Percentiles rank a stretch among this genome's conserved stretches.
Conservation (phyloP, 2,329 filamentous ascomycete species). For the Stagonosporopsis cucurbitacearum region DNA sequence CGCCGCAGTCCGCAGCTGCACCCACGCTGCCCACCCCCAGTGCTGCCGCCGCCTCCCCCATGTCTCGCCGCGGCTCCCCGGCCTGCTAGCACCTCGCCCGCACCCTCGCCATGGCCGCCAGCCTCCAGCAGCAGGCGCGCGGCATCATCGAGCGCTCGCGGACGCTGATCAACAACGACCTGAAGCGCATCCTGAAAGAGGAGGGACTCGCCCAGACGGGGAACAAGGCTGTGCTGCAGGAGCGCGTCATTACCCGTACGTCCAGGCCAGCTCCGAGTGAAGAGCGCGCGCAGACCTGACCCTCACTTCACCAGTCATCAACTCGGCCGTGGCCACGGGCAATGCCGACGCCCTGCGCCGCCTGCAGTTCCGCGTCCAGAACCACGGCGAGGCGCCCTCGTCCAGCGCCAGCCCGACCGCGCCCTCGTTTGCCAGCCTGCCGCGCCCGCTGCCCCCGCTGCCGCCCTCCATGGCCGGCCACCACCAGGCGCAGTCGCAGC, state of each 20-base stretch:
- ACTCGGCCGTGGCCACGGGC: constrained; percentile 40
- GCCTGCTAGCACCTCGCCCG: constrained; percentile 22
- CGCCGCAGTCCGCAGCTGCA: too few species aligned
- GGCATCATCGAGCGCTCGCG: constrained; percentile 56
- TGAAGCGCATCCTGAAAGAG: constrained; percentile 76
- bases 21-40: too few species aligned
- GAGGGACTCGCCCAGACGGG: constrained; percentile 76
- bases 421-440: constrained; percentile 22
- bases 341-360: constrained; percentile 48
- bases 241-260: constrained; percentile 79
- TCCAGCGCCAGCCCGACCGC: constrained; percentile 28
- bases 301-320: constrained; percentile 47
- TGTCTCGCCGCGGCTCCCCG: constrained; percentile 8
- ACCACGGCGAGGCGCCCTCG: constrained; percentile 47
- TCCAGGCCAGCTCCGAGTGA: too few species aligned
- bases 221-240: constrained; percentile 82
- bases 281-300: too few species aligned
- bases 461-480: constrained; percentile 32
- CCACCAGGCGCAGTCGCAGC: constrained; percentile 32
- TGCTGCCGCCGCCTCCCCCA: constrained; percentile 5
- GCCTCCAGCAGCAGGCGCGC: constrained; percentile 51
- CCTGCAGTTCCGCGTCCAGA: constrained; percentile 49
- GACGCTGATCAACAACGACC: constrained; percentile 66
- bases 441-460: too few species aligned
- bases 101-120: constrained; percentile 37